Evolutionary conservation across 371 early-diverging fungal genomes (phyloP).

Genomic region (Mortierella sp.): DNA sequence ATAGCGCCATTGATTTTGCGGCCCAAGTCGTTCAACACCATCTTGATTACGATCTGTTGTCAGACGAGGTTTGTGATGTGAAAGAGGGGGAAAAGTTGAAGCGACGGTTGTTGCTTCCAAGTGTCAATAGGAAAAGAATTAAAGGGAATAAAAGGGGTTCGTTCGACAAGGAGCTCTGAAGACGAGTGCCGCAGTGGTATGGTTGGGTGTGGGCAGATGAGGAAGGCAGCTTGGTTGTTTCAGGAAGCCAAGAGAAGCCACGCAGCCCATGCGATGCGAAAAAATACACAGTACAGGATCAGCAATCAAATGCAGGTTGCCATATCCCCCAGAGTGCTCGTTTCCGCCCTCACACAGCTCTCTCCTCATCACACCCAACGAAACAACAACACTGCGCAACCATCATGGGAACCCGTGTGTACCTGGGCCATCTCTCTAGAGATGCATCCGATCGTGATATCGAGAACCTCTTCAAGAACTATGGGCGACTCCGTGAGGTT

Average conservation of each 20-base stretch:
- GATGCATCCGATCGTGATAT: conserved; percentile 76
- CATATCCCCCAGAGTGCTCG: neutral
- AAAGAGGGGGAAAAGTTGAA: neutral
- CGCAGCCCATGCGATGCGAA: conserved; percentile 5
- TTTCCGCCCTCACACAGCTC: neutral
- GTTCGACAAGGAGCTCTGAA: neutral
- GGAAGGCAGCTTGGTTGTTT: neutral
- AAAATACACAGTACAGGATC: neutral
- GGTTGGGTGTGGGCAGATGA: neutral
- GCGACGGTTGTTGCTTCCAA: neutral
- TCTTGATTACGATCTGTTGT: conserved; percentile 39
- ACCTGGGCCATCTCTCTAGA: conserved; percentile 76
- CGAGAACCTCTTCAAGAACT: conserved; percentile 73
- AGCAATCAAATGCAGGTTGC: neutral
- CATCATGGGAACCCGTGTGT: conserved; percentile 71
- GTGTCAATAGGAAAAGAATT: neutral
- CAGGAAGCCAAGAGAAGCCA: neutral
- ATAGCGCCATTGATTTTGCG: conserved; percentile 89
- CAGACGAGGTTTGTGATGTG: neutral
- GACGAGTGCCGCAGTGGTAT: neutral
- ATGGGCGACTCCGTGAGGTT: conserved; percentile 78
- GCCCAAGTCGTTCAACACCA: conserved; percentile 94
- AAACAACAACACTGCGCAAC: neutral
- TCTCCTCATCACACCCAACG: conserved; percentile 7
- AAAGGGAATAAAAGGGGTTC: neutral